Base-by-base conservation (phyloP, 164 flowering plant genomes). In the Pachysandra terminalis region DNA sequence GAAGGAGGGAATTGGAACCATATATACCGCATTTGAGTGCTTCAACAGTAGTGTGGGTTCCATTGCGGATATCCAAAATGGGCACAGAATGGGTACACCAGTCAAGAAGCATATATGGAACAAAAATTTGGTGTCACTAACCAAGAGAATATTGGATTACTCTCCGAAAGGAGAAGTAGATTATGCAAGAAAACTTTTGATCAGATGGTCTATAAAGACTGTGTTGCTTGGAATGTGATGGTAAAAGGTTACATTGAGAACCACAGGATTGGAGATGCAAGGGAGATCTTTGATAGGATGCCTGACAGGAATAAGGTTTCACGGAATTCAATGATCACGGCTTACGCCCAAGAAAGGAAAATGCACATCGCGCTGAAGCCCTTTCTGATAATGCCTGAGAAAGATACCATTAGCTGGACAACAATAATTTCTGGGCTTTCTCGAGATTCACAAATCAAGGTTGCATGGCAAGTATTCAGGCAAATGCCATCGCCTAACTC, bases 321-420 rank as follows among this genome's bases (percentile, higher is more conserved):
- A 9, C 74, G 80, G 80, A 79, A 79, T 59, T 60, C 79, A 64
- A 76, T 79, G 80, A 71, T 80, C 54, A 67, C 72, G 66, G 80
- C 66, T 57, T 80, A 80, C 32, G 28, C 63, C 13, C 59, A 63
- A 35, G 74, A 64, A 57, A 63, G 68, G 49, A 64, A 61, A 65
- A 17, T 55, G 61, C 71, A 70, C 21, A 56, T 75, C 21, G 83
- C 77, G 0, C 24, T 80, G 73, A 80, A 75, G 52, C 69, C 72
- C 17, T 75, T 77, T 59, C 13, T 73, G 16, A 28, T 58, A 32
- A 77, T 74, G 75, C 80, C 75, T 19, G 52, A 27, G 22, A 64
- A 69, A 40, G 82, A 80, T 64, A 61, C 51, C 5, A 22, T 65
- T 21, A 72, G 77, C 56, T 77, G 80, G 80, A 75, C 80, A 15